phyloP scores from a whole-genome alignment of 306 rosid genomes.

The Elaeagnus macrophylla region DNA sequence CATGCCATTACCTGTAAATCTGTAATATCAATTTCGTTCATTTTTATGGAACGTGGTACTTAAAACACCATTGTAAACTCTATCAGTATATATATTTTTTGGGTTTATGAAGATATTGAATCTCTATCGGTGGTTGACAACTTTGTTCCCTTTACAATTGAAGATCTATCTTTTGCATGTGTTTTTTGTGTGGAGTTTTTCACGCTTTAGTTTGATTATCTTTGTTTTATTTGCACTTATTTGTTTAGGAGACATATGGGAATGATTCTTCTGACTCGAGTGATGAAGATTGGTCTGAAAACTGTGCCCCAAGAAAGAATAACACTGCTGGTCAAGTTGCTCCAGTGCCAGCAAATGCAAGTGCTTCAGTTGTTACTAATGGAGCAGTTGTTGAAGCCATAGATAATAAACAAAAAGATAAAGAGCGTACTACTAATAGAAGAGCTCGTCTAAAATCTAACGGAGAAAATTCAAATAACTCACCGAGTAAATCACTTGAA shows the following conservation, averaged over 20 bases:
- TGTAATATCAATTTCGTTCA: no score
- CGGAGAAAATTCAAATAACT: constrained; percentile 31
- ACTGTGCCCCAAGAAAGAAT: constrained; percentile 15
- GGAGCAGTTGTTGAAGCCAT: constrained; percentile 28
- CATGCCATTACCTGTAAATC: no score
- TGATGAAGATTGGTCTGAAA: constrained; percentile 58
- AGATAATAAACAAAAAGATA: constrained; percentile 15
- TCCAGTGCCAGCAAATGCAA: constrained; percentile 27
- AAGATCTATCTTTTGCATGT: constrained; percentile 2
- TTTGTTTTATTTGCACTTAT: constrained; percentile 16
- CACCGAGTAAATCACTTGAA: constrained; percentile 31
- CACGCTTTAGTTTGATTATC: constrained; percentile 18
- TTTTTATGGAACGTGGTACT: no score
- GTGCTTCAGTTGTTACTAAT: constrained; percentile 23
- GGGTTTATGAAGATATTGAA: no score
- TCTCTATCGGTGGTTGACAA: no score
- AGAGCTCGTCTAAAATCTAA: constrained; percentile 27
- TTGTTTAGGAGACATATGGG: constrained; percentile 61
- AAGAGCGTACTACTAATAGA: constrained; percentile 27
- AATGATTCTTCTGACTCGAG: constrained; percentile 50
- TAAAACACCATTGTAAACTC: no score
- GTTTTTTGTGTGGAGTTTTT: constrained; percentile 1
- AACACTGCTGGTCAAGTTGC: constrained; percentile 13
- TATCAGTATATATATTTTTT: no score
- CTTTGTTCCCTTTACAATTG: neutral